Conservation (phyloP, 2,329 filamentous ascomycete species). For the Botrytis medusae region DNA sequence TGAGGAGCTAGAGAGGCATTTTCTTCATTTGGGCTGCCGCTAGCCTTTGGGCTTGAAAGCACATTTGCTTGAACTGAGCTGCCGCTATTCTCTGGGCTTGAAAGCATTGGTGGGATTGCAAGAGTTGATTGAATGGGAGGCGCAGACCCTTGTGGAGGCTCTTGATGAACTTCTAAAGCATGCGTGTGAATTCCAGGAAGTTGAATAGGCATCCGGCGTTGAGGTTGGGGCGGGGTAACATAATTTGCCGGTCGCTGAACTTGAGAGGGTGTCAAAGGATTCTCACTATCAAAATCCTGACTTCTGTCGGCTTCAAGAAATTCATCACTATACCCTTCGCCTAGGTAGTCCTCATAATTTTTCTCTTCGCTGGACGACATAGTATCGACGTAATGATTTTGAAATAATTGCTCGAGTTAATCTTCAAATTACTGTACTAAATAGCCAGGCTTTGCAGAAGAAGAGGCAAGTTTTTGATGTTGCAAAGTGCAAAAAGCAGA, state of each 20-base stretch:
- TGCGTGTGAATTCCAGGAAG: neutral
- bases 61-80: neutral
- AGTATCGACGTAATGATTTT: neutral
- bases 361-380: neutral
- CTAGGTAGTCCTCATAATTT: neutral
- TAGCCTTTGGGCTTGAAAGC: neutral
- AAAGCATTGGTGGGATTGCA: neutral
- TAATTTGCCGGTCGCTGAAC: neutral
- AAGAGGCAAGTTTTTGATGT: neutral
- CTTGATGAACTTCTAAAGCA: neutral
- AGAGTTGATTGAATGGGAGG: neutral
- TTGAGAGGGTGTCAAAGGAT: neutral
- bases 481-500: neutral
- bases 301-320: neutral
- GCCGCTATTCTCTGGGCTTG: neutral
- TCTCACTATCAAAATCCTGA: neutral
- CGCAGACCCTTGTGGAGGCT: neutral
- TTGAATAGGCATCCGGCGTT: neutral
- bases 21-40: neutral
- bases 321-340: neutral
- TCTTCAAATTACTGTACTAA: too few relatives aligned
- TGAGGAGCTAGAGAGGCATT: neutral
- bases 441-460: neutral
- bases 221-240: neutral
- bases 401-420: neutral